Conservation (phyloP, 2,329 filamentous ascomycete species). For the Penicillium crustosum region DNA sequence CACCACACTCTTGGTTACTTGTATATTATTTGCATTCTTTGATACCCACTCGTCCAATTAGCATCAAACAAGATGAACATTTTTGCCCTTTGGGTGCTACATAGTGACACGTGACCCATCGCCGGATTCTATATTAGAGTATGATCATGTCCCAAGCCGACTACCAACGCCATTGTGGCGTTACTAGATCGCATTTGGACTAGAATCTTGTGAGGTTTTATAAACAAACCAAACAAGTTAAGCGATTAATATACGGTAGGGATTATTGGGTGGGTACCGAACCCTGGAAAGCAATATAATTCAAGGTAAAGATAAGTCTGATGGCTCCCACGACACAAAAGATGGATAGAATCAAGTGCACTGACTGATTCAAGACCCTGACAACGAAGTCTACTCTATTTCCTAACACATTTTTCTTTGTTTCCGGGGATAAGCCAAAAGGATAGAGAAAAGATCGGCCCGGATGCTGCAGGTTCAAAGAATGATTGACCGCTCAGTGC, state of each 20-base stretch:
- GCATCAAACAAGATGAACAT: slow-evolving; percentile 1
- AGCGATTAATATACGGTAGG: too few species aligned
- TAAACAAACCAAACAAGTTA: neutral
- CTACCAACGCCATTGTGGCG: slow-evolving; percentile 5
- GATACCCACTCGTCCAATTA: slow-evolving; percentile 21
- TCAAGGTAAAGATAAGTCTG: neutral
- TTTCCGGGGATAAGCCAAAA: neutral
- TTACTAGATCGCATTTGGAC: neutral
- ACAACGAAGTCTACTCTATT: too few species aligned
- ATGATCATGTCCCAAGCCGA: neutral
- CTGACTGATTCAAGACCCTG: neutral
- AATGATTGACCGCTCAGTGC: slow-evolving; percentile 12
- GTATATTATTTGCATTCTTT: slow-evolving; percentile 15
- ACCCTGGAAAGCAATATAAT: neutral
- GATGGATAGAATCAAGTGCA: neutral
- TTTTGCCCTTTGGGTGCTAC: neutral
- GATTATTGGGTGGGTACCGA: neutral
- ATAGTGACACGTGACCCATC: slow-evolving; percentile 2
- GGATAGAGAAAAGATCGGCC: slow-evolving; percentile 2
- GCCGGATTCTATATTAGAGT: neutral
- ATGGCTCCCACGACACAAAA: neutral
- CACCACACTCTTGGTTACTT: neutral
- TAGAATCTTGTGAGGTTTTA: neutral
- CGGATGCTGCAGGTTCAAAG: slow-evolving; percentile 10
- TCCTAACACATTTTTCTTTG: neutral